Conservation (phyloP, 1,284 basidiomycete genomes). For the Leccinum huronense region DNA sequence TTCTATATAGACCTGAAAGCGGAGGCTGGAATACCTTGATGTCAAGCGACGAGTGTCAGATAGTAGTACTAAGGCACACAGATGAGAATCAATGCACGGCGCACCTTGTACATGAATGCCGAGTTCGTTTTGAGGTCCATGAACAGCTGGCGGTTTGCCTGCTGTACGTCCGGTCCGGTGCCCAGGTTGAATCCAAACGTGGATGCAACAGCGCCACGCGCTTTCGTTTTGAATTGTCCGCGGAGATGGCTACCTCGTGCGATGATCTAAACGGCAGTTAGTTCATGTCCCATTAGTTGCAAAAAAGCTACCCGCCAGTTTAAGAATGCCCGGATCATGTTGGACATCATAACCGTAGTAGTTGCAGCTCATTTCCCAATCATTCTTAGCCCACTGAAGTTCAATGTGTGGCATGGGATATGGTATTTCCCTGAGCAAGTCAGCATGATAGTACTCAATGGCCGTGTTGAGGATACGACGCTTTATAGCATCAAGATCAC, state of each 20-base stretch:
- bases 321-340: not conserved
- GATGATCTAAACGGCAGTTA: not conserved
- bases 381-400: not conserved
- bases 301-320: not conserved
- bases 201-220: not conserved
- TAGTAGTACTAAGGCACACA: not conserved
- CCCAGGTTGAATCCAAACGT: not conserved
- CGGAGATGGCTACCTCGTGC: not conserved
- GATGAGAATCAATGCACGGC: not conserved
- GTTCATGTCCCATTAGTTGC: not conserved
- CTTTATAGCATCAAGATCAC: not conserved
- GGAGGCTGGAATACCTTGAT: not conserved
- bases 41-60: not conserved
- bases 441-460: not conserved
- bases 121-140: not conserved
- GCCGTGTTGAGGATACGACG: not conserved
- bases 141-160: not conserved
- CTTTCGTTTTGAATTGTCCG: constrained; percentile 1
- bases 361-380: not conserved
- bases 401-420: not conserved
- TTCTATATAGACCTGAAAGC: not conserved
- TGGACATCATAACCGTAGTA: not conserved
- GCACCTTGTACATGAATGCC: not conserved
- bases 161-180: not conserved
- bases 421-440: not conserved